These are phyloP conservation scores for Hymenoscyphus albidus DNA, from an alignment of 2,329 filamentous ascomycete species.

Conservation along the genomic window DNA sequence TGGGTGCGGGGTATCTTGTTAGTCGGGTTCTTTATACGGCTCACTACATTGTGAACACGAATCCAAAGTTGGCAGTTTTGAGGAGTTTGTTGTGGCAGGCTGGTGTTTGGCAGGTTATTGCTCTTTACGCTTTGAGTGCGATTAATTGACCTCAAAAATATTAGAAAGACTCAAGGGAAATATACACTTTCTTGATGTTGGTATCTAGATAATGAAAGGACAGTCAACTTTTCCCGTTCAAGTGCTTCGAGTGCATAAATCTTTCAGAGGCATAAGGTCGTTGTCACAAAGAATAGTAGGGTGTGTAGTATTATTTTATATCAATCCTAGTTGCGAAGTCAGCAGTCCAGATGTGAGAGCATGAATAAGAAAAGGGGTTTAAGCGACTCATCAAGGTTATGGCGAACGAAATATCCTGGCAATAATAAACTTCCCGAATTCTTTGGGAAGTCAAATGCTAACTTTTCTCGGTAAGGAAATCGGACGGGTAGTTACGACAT, in stretches of 20 bases:
- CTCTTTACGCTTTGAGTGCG: not conserved
- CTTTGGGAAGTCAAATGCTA: too few species aligned
- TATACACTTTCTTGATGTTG: not conserved
- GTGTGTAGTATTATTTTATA: not conserved
- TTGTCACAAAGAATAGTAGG: too few species aligned
- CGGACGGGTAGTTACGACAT: too few species aligned
- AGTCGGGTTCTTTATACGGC: not conserved
- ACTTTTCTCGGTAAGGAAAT: too few species aligned
- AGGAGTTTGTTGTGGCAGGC: constrained; percentile 3
- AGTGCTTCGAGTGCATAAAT: not conserved
- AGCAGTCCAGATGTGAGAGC: not conserved
- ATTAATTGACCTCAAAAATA: not conserved
- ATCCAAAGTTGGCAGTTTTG: not conserved
- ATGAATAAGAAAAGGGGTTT: not conserved
- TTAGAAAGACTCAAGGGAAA: too few species aligned
- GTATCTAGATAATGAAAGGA: not conserved
- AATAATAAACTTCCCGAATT: too few species aligned
- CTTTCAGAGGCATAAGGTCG: not conserved
- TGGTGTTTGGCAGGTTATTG: constrained; percentile 4
- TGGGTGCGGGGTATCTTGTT: constrained; percentile 4
- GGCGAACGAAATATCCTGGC: too few species aligned
- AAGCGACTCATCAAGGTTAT: too few species aligned
- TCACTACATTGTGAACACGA: not conserved
- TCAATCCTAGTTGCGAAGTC: not conserved
- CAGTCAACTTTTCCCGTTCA: not conserved